These are phyloP conservation scores for Trametes meyenii DNA, from an alignment of 768 basidiomycete genomes.

Conservation along the genomic window DNA sequence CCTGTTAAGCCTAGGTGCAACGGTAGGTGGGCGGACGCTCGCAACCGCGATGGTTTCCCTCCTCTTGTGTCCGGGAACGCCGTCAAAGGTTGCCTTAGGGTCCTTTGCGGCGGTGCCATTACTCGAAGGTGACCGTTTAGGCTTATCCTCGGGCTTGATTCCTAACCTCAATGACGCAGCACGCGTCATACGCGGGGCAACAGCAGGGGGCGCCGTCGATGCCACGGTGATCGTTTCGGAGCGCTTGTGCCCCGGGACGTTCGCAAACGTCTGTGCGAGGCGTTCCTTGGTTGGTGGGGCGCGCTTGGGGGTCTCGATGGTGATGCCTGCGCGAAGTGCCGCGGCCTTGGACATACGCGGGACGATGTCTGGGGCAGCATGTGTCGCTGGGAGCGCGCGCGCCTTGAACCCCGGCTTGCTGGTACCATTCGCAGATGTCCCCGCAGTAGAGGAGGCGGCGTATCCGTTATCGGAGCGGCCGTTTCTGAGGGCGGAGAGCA, in stretches of 20 bases:
- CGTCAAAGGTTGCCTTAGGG: slow-evolving; percentile 62
- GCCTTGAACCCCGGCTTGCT: slow-evolving; percentile 65
- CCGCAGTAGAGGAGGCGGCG: slow-evolving; percentile 46
- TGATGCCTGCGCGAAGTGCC: slow-evolving; percentile 65
- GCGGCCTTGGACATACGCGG: slow-evolving; percentile 80
- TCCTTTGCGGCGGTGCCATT: slow-evolving; percentile 28
- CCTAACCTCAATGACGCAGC: slow-evolving; percentile 74
- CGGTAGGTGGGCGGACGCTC: slow-evolving; percentile 45
- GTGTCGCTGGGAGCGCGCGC: slow-evolving; percentile 65
- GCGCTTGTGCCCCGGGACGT: slow-evolving; percentile 85
- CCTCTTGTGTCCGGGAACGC: slow-evolving; percentile 85
- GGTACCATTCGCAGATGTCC: slow-evolving; percentile 45
- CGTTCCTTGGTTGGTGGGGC: slow-evolving; percentile 62
- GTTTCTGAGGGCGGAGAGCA: slow-evolving; percentile 46
- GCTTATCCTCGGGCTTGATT: slow-evolving; percentile 34
- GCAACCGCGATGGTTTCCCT: slow-evolving; percentile 74
- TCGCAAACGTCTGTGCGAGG: slow-evolving; percentile 64
- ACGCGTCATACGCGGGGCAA: slow-evolving; percentile 75
- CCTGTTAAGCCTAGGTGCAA: slow-evolving; percentile 48
- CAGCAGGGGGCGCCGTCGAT: slow-evolving; percentile 69
- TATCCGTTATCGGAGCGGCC: slow-evolving; percentile 41
- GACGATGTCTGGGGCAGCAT: slow-evolving; percentile 64
- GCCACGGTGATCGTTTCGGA: slow-evolving; percentile 67
- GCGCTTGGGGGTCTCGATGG: slow-evolving; percentile 49
- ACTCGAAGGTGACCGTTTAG: slow-evolving; percentile 23